Percentiles rank a stretch among this genome's conserved stretches.
Conservation (phyloP, 78 protist species). For the Chrysochromulina parva region DNA sequence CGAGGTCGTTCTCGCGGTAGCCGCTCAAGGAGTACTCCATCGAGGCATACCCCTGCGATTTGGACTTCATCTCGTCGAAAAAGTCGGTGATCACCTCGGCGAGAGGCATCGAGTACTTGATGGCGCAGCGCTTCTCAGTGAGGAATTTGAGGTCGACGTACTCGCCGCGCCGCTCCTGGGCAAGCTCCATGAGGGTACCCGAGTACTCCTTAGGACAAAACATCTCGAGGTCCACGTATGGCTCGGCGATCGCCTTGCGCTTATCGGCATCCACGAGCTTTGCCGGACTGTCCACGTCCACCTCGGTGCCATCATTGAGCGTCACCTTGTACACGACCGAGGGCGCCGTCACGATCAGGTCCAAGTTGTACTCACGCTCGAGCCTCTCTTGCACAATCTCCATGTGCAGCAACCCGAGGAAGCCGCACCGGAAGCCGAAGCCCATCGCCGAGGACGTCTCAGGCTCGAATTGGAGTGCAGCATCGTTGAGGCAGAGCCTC, state of each 20-base stretch:
- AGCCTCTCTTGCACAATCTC: conserved; percentile 51
- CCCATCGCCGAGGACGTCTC: background rate
- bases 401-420: conserved; percentile 93
- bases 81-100: conserved; percentile 76
- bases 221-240: background rate
- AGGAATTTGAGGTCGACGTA: background rate
- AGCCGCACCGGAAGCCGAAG: conserved; percentile 71
- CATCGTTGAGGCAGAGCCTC: background rate
- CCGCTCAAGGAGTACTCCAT: conserved; percentile 79
- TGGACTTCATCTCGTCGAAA: conserved; percentile 67
- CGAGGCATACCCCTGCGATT: conserved; percentile 74
- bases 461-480: background rate
- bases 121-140: conserved; percentile 43
- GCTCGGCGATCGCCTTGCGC: background rate
- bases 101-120: conserved; percentile 75
- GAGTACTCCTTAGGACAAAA: conserved; percentile 67
- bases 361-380: background rate
- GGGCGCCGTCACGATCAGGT: conserved; percentile 83
- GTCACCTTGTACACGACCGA: conserved; percentile 72
- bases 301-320: background rate
- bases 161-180: background rate
- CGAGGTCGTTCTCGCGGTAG: background rate
- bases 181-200: conserved; percentile 53
- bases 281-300: background rate
- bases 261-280: no score